Base-by-base conservation (phyloP, 768 basidiomycete genomes). In the Leccinum olivaceopallidum region DNA sequence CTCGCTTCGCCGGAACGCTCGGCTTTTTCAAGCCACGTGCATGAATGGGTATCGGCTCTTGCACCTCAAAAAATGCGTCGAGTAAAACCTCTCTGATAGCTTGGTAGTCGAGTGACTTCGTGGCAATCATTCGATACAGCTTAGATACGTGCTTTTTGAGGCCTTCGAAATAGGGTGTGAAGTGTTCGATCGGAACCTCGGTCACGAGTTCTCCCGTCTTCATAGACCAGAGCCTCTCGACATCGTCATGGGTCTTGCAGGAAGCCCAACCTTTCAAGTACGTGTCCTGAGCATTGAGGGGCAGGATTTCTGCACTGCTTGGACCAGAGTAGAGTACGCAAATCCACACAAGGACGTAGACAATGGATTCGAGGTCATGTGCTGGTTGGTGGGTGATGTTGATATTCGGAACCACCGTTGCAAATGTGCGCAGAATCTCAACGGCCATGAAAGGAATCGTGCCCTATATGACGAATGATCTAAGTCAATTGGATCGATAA, bases 311-410 rank as follows among this genome's bases (percentile, higher is more conserved):
- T 24, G 52, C 30, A 26, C 52, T 32, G 2, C 24, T 34, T 22
- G 9, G 42, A 22, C 47, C 24, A 2, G 30, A 37, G 32, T 55
- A 50, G 13, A 60, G 59, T 2, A 60, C 49, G 49, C 59, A 60
- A 12, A 60, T 56, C 55, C 59, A 60, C 9, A 60, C 14, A 12
- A 55, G 59, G 5, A 60, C 4, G 4, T 60, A 60, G 12, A 60
- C 14, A 2, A 60, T 50, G 6, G 54, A 60, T n/a, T 60, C 49
- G 2, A 60, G 55, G 24, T 60, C 59, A 26, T 60, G 54, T 13
- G 22, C 30, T 2, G 50, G 50, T 7, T 55, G 3, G 30, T 60
- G 59, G 26, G 20, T 28, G 26, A 60, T 6, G 14, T 50, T 12
- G 14, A 44, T 18, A 28, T 28, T 13, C 37, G 4, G 3, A 13